Base-by-base conservation (phyloP, 257 asterid species). In the Mentha longifolia region DNA sequence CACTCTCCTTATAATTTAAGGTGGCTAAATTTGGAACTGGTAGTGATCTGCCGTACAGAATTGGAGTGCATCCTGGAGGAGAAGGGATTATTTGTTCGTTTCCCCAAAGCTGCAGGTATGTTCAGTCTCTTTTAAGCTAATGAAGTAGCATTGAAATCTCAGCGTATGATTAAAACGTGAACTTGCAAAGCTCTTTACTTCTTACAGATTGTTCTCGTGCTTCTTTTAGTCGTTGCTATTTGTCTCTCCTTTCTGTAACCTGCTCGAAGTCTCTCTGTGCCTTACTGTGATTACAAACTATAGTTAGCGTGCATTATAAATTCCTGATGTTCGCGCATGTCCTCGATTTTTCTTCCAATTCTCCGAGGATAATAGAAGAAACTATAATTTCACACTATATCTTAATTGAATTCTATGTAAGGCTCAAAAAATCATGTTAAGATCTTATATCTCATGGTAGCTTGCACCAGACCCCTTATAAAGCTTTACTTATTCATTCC, bases 51-150 rank as follows among this genome's bases (percentile, higher is more conserved):
- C 99, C 99, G 8, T 95, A 95, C 73, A 87, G 99, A 76, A 84
- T 88, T 54, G 90, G 95, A 22, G 92, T 89, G 67, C 99, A 95
- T 80, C 99, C 99, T 39, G 84, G 85, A 73, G 98, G 93, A 69
- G 91, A 89, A 76, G 97, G 99, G 52, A 39, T 89, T 60, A 76
- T 95, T 49, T 88, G 98, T 82, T 85, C 98, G 22, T 85, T 95
- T 64, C 92, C 95, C 47, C 55, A 83, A 62, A 83, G 89, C 76
- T 95, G 99, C 95, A 74, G 95, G 99, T 92, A 82, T 52, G 61
- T 42, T 64, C 37, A 14, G 54, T 56, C 45, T 43, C 71, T 69
- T 12, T 17, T 65, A 54, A 46, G 77, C 73, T 20, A 56, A 46
- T 49, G 50, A 63, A 65, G 42, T 37, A 49, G 46, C 37, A 35